Base-by-base conservation (phyloP, 164 flowering plant species). In the Saururus chinensis region DNA sequence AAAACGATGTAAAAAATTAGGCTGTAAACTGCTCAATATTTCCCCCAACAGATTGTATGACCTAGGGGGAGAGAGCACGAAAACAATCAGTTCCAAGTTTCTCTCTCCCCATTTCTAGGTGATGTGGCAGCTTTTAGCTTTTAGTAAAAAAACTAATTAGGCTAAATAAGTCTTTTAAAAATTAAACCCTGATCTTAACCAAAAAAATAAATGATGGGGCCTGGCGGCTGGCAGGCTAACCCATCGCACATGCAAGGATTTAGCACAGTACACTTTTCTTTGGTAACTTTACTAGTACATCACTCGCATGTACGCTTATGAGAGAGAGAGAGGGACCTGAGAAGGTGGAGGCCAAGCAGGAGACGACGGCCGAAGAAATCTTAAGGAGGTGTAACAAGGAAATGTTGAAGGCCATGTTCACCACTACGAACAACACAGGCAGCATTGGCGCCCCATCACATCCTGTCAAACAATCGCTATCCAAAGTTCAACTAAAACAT, bases 401-500 rank as follows among this genome's bases (percentile, higher is more conserved):
- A 60, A 93, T 83, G 74, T 93, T 93, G 74, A 74, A 93, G 26
- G 84, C 92, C 89, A 93, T 90, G 78, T 93, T 93, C 56, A 84
- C 89, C 35, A 81, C 23, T 49, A 93, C 76, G 73, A 90, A 93
- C 62, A 90, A 74, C 62, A 93, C 41, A 13, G 99, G 99, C 49
- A 93, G 70, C 60, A 90, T 67, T 7, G 99, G 99, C 51, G 99
- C 97, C 7, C 99, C 99, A 59, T 84, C 82, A 66, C 99, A 93
- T 76, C 88, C 99, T 93, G 79, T 45, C 49, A 45, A 58, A 37
- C 21, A 35, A 40, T 26, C 0, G n/a, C n/a, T n/a, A n/a, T n/a
- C n/a, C n/a, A n/a, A n/a, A n/a, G n/a, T n/a, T n/a, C n/a, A 30
- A 30, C 11, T 45, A 45, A 45, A 45, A 45, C 23, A 53, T 53